phyloP scores from a whole-genome alignment of 192 early-diverging fungal species.

The Gigaspora rosea region DNA sequence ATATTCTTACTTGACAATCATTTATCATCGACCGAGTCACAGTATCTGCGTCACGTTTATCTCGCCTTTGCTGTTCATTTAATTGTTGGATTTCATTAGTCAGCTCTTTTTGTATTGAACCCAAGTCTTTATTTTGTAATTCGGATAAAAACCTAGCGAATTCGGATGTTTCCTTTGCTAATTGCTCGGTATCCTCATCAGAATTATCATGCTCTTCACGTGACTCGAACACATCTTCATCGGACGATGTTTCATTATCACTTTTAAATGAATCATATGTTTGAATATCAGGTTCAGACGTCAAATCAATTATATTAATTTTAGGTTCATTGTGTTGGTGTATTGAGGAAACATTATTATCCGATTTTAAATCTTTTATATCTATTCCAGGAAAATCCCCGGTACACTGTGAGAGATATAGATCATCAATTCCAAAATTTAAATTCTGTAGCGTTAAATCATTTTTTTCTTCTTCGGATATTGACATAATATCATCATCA shows the following conservation, averaged over 20 bases:
- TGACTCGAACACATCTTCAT: conserved; percentile 30
- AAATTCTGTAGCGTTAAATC: too few species aligned
- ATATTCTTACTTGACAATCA: conserved; percentile 59
- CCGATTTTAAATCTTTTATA: too few species aligned
- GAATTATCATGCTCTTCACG: conserved; percentile 32
- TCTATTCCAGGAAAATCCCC: too few species aligned
- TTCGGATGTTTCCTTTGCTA: conserved; percentile 59
- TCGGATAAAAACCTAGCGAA: conserved; percentile 66
- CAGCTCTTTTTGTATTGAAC: conserved; percentile 46
- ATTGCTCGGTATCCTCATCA: conserved; percentile 45
- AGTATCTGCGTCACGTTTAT: conserved; percentile 62
- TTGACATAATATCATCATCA: too few species aligned
- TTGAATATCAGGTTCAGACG: not conserved
- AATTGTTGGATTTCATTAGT: conserved; percentile 56
- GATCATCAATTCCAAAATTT: too few species aligned
- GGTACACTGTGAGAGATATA: too few species aligned
- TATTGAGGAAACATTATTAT: too few species aligned
- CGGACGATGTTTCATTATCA: conserved; percentile 13
- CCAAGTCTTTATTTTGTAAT: conserved; percentile 44
- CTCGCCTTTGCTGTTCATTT: conserved; percentile 49
- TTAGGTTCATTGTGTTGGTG: too few species aligned
- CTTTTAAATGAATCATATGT: not conserved
- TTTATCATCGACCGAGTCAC: conserved; percentile 73
- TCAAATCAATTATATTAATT: too few species aligned
- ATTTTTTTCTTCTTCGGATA: too few species aligned